Evolutionary conservation across 192 early-diverging fungal species (phyloP).

Genomic region (Coemansia sp.): DNA sequence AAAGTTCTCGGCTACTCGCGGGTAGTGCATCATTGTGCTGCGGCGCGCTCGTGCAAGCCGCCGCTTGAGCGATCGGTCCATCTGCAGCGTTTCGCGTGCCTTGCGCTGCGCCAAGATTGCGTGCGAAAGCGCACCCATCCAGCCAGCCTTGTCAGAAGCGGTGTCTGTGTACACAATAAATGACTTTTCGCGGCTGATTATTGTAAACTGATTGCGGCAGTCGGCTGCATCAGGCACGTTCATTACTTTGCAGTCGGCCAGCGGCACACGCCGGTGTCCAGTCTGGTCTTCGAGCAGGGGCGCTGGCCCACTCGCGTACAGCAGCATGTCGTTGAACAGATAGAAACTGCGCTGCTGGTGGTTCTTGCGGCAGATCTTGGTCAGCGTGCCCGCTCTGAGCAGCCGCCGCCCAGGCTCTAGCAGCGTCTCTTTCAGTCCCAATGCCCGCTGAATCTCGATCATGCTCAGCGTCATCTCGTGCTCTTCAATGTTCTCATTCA

Average conservation of each 20-base stretch:
- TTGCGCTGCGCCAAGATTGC: constrained; percentile 60
- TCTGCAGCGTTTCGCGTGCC: constrained; percentile 63
- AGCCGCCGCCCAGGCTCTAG: constrained; percentile 69
- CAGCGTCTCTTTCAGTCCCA: constrained; percentile 70
- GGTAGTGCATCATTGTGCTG: constrained; percentile 56
- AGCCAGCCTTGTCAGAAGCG: constrained; percentile 58
- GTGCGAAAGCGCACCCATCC: constrained; percentile 63
- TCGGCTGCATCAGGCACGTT: constrained; percentile 58
- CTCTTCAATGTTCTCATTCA: constrained; percentile 78
- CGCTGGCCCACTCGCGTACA: constrained; percentile 67
- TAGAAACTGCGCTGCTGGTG: constrained; percentile 72
- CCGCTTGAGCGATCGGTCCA: constrained; percentile 49
- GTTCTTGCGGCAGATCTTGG: constrained; percentile 74
- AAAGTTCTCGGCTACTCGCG: constrained; percentile 68
- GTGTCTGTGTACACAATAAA: constrained; percentile 71
- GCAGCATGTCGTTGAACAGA: constrained; percentile 75
- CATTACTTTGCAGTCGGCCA: constrained; percentile 61
- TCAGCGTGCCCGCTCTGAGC: constrained; percentile 63
- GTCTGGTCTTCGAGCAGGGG: constrained; percentile 61
- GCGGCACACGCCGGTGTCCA: constrained; percentile 69
- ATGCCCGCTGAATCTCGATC: constrained; percentile 65
- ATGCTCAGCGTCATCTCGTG: constrained; percentile 75
- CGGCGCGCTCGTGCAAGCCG: constrained; percentile 50
- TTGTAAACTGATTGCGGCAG: constrained; percentile 69
- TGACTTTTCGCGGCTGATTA: constrained; percentile 77